Evolutionary conservation across 495 filamentous ascomycete species (phyloP).

Genomic region (Delitschia confertaspora): DNA sequence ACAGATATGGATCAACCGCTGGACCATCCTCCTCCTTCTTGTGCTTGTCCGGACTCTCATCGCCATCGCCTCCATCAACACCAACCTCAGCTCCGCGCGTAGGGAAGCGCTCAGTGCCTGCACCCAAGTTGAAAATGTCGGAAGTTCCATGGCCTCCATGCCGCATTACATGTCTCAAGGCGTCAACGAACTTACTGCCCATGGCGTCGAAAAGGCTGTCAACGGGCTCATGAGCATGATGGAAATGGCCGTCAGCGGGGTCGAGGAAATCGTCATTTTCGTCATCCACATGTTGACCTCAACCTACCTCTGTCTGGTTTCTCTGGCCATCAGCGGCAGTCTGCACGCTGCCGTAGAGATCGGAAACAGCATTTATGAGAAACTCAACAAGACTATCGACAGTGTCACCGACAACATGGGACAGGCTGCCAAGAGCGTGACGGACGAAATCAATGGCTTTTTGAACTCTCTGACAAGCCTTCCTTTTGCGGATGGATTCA

Average conservation of each 20-base stretch:
- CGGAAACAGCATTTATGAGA: conserved; percentile 59
- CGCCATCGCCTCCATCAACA: conserved; percentile 58
- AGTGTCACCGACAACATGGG: conserved; percentile 55
- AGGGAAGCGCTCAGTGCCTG: conserved; percentile 78
- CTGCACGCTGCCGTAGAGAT: conserved; percentile 59
- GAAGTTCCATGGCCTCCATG: conserved; percentile 95
- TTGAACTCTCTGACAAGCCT: conserved; percentile 41
- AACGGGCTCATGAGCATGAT: conserved; percentile 67
- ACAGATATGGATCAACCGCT: conserved; percentile 93
- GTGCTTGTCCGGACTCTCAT: conserved; percentile 74
- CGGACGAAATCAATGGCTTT: conserved; percentile 54
- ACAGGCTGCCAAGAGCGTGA: conserved; percentile 46
- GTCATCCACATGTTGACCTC: conserved; percentile 79
- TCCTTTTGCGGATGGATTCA: conserved; percentile 24
- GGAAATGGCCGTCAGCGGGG: conserved; percentile 64
- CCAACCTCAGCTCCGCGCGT: conserved; percentile 65
- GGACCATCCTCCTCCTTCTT: conserved; percentile 83
- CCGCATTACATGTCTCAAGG: conserved; percentile 84
- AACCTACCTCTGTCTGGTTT: conserved; percentile 81
- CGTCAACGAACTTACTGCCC: conserved; percentile 76
- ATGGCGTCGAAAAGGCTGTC: conserved; percentile 67
- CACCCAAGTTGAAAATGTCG: conserved; percentile 84
- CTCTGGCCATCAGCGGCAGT: conserved; percentile 66
- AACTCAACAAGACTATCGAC: conserved; percentile 63
- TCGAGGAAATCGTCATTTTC: conserved; percentile 84